Conservation (phyloP, 2,329 filamentous ascomycete species). For the Sporothrix sp. region DNA sequence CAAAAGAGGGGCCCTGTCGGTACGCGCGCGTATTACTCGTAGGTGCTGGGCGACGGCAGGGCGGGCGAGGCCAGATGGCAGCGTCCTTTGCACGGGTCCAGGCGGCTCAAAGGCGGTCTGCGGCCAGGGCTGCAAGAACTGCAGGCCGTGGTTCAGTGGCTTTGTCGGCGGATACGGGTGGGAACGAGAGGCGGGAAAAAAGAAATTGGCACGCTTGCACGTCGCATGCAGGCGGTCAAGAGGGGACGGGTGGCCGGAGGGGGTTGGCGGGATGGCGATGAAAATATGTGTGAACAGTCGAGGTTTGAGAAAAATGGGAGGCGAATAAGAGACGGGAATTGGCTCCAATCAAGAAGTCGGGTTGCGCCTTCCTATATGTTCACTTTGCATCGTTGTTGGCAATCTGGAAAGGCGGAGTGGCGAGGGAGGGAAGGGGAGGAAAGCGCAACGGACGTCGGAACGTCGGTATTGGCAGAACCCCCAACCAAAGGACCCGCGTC, state of each 20-base stretch:
- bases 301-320: neutral
- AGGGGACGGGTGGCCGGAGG: neutral
- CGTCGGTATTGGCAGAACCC: neutral
- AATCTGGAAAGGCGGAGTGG: neutral
- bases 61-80: neutral
- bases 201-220: slow-evolving; percentile 9
- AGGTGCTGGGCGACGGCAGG: neutral
- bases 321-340: slow-evolving; percentile 4
- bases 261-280: neutral
- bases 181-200: neutral
- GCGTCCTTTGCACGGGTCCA: too few species aligned
- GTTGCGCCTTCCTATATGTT: neutral
- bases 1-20: neutral
- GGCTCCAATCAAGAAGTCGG: neutral
- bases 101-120: too few species aligned
- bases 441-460: neutral
- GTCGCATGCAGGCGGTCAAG: slow-evolving; percentile 14
- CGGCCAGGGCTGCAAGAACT: too few species aligned
- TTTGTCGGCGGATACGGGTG: too few species aligned
- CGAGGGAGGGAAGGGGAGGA: neutral
- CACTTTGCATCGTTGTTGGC: neutral
- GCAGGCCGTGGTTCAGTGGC: neutral
- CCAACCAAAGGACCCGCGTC: slow-evolving; percentile 3
- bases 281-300: neutral
- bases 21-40: slow-evolving; percentile 10